phyloP scores from a whole-genome alignment of 2,329 filamentous ascomycete species.

The Hypoxylon sp. region DNA sequence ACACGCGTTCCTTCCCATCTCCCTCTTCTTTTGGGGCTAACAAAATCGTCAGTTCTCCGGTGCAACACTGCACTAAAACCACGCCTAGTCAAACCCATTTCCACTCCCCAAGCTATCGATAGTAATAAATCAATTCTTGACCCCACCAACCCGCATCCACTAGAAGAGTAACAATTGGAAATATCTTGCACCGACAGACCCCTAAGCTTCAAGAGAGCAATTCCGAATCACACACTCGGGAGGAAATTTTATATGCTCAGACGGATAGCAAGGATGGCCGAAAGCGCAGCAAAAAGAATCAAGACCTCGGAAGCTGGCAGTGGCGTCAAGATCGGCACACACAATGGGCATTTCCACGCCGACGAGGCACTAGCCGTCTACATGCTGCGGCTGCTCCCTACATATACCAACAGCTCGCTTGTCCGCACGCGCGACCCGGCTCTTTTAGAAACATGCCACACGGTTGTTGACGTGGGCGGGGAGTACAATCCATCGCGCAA shows the following conservation, averaged over 20 bases:
- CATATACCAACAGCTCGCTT: constrained; percentile 80
- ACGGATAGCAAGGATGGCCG: constrained; percentile 70
- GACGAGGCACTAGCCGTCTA: constrained; percentile 98
- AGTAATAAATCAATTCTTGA: constrained; percentile 4
- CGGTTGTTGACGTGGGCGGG: constrained; percentile 97
- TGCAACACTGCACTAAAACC: constrained; percentile 32
- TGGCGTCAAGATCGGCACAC: constrained; percentile 83
- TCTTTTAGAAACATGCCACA: constrained; percentile 85
- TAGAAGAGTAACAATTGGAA: constrained; percentile 27
- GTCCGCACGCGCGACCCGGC: constrained; percentile 90
- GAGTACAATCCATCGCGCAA: constrained; percentile 84
- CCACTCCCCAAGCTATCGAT: constrained; percentile 40
- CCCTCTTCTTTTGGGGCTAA: constrained; percentile 28
- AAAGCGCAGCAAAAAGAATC: constrained; percentile 83
- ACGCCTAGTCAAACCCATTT: constrained; percentile 15
- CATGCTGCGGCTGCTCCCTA: constrained; percentile 90
- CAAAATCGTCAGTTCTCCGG: constrained; percentile 39
- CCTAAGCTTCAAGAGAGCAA: background rate
- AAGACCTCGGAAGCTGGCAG: constrained; percentile 72
- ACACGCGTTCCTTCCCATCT: constrained; percentile 41
- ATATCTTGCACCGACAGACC: constrained; percentile 9
- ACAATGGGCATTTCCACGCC: constrained; percentile 99
- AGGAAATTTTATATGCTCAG: constrained; percentile 59
- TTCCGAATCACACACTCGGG: background rate
- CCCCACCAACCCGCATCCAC: constrained; percentile 20